Base-by-base conservation (phyloP, 345 rosid species). In the Moricandia moricandioides region DNA sequence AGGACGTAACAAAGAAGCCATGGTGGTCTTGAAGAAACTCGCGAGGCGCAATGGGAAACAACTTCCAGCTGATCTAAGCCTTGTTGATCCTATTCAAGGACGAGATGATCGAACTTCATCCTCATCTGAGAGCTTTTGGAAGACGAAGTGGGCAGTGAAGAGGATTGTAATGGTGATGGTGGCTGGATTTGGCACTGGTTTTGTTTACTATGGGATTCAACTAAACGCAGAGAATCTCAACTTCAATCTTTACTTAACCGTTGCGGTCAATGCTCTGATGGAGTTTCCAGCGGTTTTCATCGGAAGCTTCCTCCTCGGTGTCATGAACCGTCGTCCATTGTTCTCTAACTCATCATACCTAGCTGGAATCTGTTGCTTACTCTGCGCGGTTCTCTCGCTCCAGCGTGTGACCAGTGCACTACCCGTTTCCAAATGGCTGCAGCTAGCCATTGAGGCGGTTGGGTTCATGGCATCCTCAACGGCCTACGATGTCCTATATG, bases 271-370 rank as follows among this genome's bases (percentile, higher is more conserved):
- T 26, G 96, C 91, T 16, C 5, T 80, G 1, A 85, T 86, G 96
- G 97, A 92, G 80, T 87, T 92, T 70, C 96, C 96, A 0, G 93
- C 92, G 0, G 88, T 88, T 67, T 60, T 88, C 64, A 60, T 88
- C 0, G 91, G 91, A 16, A 66, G 80, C 29, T 26, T 85, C 29
- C 81, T 89, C 2, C 57, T 88, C 4, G 74, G 89, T 7, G 73
- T 84, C 77, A 78, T 80, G 52, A 84, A 83, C 70, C 85, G 92
- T 13, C 91, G 92, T 11, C 78, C 82, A 4, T 74, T 89, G 5
- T 86, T 84, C 77, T 86, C 86, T 0, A 40, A 21, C 17, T 88
- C 93, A 7, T 83, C 90, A 11, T 76, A 66, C 77, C 4, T 82
- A 2, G 89, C 88, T 0, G 96, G 96, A 45, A 33, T 78, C 45